phyloP scores from a whole-genome alignment of 2,329 filamentous ascomycete genomes.

The Claviceps fusiformis region DNA sequence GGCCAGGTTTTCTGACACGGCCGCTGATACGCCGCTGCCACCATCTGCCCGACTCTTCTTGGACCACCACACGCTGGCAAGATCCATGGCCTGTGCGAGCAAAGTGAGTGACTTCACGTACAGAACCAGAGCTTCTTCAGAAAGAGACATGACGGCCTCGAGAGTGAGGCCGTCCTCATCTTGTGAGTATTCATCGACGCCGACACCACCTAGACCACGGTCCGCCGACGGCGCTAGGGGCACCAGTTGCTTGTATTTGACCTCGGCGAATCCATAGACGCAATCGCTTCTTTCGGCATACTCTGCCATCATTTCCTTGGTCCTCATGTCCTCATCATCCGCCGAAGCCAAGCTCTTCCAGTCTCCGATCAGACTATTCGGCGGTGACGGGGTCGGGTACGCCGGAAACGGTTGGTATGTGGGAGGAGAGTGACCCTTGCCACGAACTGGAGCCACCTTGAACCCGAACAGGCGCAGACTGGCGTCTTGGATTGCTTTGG shows the following conservation, averaged over 20 bases:
- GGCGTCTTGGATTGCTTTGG: slow-evolving; percentile 88
- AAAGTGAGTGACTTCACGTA: slow-evolving; percentile 91
- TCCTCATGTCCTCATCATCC: slow-evolving; percentile 73
- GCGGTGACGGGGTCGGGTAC: slow-evolving; percentile 57
- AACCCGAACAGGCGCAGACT: slow-evolving; percentile 63
- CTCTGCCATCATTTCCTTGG: slow-evolving; percentile 76
- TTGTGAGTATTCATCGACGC: slow-evolving; percentile 34
- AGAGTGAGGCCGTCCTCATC: slow-evolving; percentile 68
- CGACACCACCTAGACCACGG: slow-evolving; percentile 52
- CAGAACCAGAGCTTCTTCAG: slow-evolving; percentile 86
- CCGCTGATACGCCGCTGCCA: slow-evolving; percentile 25
- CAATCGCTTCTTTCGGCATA: slow-evolving; percentile 88
- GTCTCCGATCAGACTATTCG: slow-evolving; percentile 52
- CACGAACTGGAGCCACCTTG: slow-evolving; percentile 51
- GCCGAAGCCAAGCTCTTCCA: slow-evolving; percentile 38
- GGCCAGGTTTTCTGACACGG: slow-evolving; percentile 35
- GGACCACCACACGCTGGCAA: slow-evolving; percentile 84
- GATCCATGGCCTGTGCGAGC: slow-evolving; percentile 88
- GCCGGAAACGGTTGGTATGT: slow-evolving; percentile 72
- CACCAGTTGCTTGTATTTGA: slow-evolving; percentile 96
- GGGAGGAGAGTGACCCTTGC: slow-evolving; percentile 59
- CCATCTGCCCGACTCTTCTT: slow-evolving; percentile 57
- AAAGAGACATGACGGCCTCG: slow-evolving; percentile 74
- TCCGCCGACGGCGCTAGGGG: slow-evolving; percentile 70
- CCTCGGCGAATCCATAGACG: slow-evolving; percentile 93